A percentile compares a stretch with the other conserved stretches of the same genome.
These are phyloP conservation scores for Coemansia asiatica DNA, from an alignment of 192 early-diverging fungal species.

Conservation along the genomic window DNA sequence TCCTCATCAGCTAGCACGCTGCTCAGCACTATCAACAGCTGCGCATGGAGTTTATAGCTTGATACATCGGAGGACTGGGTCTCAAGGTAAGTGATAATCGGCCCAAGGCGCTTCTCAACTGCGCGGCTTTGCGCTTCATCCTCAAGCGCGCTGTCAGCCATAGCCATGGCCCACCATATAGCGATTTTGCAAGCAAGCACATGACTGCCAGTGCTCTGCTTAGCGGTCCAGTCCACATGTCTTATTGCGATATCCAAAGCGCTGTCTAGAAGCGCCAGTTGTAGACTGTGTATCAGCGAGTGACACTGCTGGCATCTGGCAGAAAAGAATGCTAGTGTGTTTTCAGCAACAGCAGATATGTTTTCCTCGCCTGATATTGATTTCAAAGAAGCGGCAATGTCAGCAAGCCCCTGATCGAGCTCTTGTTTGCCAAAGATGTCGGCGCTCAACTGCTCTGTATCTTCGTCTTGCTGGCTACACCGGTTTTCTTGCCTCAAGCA, in stretches of 20 bases:
- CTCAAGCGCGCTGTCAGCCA: conserved; percentile 32
- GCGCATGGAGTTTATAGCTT: conserved; percentile 39
- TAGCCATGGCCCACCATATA: conserved; percentile 61
- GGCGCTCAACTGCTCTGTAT: conserved; percentile 3
- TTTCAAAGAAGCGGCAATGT: conserved; percentile 12
- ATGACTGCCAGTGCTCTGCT: background rate
- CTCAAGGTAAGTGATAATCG: conserved; percentile 39
- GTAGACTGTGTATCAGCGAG: conserved; percentile 16
- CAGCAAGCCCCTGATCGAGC: conserved; percentile 24
- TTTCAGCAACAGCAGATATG: background rate
- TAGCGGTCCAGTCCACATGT: conserved; percentile 18
- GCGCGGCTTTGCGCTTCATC: conserved; percentile 40
- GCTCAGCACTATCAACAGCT: conserved; percentile 44
- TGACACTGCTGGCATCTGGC: conserved; percentile 17
- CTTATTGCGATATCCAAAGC: conserved; percentile 17
- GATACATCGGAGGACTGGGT: conserved; percentile 7
- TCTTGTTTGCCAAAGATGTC: conserved; percentile 8
- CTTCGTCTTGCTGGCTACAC: conserved; percentile 19
- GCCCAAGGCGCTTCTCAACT: conserved; percentile 35
- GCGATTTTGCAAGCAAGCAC: conserved; percentile 33
- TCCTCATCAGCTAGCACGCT: conserved; percentile 57
- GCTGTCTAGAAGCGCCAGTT: conserved; percentile 16
- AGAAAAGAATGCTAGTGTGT: conserved; percentile 21
- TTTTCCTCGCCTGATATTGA: background rate
- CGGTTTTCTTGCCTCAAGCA: conserved; percentile 38